phyloP scores from a whole-genome alignment of 164 flowering plant species.

The Vitis riparia region DNA sequence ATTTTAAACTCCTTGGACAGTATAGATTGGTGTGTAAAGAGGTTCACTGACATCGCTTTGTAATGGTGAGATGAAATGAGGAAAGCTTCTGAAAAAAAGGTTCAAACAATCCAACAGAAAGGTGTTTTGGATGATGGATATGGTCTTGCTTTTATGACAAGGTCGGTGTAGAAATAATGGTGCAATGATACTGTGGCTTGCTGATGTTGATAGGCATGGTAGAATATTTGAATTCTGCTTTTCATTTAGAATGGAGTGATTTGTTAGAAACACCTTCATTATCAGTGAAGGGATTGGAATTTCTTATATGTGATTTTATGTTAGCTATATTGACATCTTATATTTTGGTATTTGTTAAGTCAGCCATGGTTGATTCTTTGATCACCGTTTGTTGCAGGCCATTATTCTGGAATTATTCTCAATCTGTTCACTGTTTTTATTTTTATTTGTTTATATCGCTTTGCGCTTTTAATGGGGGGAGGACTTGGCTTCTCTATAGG shows the following conservation, averaged over 20 bases:
- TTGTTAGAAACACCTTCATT: background rate
- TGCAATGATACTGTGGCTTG: background rate
- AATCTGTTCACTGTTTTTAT: no score
- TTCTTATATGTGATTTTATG: background rate
- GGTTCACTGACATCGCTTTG: background rate
- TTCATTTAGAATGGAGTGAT: background rate
- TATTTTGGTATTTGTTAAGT: background rate
- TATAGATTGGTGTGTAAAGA: constrained; percentile 8
- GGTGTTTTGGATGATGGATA: background rate
- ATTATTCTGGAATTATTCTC: no score
- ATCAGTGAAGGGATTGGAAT: background rate
- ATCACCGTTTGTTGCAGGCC: no score
- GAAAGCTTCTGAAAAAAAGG: background rate
- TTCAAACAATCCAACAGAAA: background rate
- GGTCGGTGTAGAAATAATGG: background rate
- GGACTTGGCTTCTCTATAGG: no score
- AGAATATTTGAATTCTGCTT: background rate
- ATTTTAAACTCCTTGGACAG: background rate
- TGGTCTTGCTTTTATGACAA: background rate
- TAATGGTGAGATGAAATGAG: background rate
- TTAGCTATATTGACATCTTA: background rate
- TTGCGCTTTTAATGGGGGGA: no score
- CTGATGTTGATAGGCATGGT: background rate
- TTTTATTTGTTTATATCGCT: no score
- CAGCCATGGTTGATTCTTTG: no score